These are phyloP conservation scores for Microthyrium microscopicum DNA, from an alignment of 2,329 filamentous ascomycete species.

Conservation along the genomic window DNA sequence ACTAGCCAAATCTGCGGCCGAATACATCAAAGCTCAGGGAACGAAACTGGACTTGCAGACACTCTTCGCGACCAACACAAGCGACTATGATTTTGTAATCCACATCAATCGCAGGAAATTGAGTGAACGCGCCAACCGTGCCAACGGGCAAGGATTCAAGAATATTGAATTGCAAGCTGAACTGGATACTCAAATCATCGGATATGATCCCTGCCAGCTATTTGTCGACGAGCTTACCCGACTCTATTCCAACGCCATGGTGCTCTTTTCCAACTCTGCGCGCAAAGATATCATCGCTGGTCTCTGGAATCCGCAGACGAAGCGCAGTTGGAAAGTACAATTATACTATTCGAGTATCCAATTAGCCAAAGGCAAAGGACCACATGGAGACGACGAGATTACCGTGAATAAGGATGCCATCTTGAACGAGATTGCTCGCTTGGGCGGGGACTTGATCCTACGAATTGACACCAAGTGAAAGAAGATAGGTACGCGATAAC, in stretches of 20 bases:
- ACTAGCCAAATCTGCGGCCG: constrained; percentile 57
- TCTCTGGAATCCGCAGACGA: constrained; percentile 45
- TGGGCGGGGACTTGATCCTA: constrained; percentile 46
- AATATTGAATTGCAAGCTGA: constrained; percentile 50
- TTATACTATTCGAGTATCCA: constrained; percentile 52
- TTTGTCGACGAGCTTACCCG: constrained; percentile 52
- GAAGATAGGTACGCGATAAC: too few species aligned
- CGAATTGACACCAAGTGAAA: constrained; percentile 38
- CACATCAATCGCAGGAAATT: constrained; percentile 37
- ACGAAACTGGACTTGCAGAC: constrained; percentile 27
- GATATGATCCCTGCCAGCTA: constrained; percentile 42
- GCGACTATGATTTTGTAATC: constrained; percentile 77
- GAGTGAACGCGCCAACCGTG: background rate
- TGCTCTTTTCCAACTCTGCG: constrained; percentile 61
- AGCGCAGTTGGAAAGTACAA: constrained; percentile 52
- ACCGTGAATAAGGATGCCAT: constrained; percentile 54
- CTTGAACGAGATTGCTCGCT: constrained; percentile 52
- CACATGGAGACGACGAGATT: constrained; percentile 26
- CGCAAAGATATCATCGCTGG: constrained; percentile 43
- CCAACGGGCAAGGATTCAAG: constrained; percentile 49
- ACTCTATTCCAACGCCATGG: constrained; percentile 49
- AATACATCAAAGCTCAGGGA: constrained; percentile 32
- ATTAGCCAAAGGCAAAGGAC: constrained; percentile 15
- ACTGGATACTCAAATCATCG: constrained; percentile 26
- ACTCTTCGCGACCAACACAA: constrained; percentile 57